Evolutionary conservation across 2,329 filamentous ascomycete species (phyloP).

Genomic region (Phialophora verrucosa): DNA sequence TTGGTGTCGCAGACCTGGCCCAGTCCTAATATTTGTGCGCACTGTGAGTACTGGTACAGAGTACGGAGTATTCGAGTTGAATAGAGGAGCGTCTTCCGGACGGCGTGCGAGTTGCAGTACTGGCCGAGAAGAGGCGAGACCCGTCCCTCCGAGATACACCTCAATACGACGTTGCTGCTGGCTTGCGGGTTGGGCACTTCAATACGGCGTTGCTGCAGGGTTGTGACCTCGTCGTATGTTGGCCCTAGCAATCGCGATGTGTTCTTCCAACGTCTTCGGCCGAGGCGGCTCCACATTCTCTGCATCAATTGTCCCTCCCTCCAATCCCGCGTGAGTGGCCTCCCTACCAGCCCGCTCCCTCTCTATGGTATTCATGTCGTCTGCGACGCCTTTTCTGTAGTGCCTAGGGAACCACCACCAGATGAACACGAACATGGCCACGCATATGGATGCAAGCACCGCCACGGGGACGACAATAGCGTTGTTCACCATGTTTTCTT

Average conservation of each 20-base stretch:
- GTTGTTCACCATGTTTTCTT: slow-evolving; percentile 27
- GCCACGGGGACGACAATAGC: slow-evolving; percentile 25
- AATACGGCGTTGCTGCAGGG: slow-evolving; percentile 12
- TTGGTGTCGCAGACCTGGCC: not conserved
- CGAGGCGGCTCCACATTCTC: slow-evolving; percentile 1
- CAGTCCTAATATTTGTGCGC: not conserved
- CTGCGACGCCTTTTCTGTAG: slow-evolving; percentile 32
- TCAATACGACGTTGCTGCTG: slow-evolving; percentile 2
- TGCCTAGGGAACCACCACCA: slow-evolving; percentile 34
- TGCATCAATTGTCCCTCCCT: not conserved
- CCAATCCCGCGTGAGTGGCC: not conserved
- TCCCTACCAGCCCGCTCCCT: slow-evolving; percentile 8
- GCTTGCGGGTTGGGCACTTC: slow-evolving; percentile 3
- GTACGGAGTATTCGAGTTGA: not conserved
- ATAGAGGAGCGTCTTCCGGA: not conserved
- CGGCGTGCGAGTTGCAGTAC: too few relatives aligned
- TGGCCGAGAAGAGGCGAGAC: not conserved
- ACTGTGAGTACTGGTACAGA: not conserved
- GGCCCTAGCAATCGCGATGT: slow-evolving; percentile 16
- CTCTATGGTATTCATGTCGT: slow-evolving; percentile 39
- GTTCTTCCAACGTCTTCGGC: slow-evolving; percentile 15
- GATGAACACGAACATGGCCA: slow-evolving; percentile 30
- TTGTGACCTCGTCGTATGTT: slow-evolving; percentile 16
- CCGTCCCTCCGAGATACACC: not conserved
- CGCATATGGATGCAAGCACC: slow-evolving; percentile 20